phyloP scores from a whole-genome alignment of 2,329 filamentous ascomycete genomes.

The Arachnopeziza araneosa region DNA sequence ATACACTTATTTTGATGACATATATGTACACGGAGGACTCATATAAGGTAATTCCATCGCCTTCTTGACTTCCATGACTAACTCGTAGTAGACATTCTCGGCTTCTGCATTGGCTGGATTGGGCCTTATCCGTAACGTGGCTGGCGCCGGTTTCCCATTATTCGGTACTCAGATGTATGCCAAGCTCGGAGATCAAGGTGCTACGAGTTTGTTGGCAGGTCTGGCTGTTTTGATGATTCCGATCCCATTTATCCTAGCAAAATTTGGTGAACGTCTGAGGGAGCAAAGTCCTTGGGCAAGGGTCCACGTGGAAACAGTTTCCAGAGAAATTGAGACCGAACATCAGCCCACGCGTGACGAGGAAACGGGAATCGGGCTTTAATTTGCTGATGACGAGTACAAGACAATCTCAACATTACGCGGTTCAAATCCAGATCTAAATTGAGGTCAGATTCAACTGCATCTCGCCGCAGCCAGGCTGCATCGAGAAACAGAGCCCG shows the following conservation, averaged over 20 bases:
- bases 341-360: background rate
- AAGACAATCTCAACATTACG: background rate
- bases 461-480: background rate
- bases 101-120: conserved; percentile 39
- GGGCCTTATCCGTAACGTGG: conserved; percentile 34
- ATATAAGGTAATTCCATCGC: conserved; percentile 33
- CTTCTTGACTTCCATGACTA: background rate
- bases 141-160: conserved; percentile 36
- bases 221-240: conserved; percentile 33
- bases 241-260: conserved; percentile 28
- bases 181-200: conserved; percentile 34
- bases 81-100: conserved; percentile 21
- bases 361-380: background rate
- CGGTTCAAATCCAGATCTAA: background rate
- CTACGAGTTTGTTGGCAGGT: conserved; percentile 32
- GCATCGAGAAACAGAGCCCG: background rate
- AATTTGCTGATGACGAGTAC: no score
- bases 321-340: background rate
- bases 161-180: conserved; percentile 34
- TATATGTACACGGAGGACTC: conserved; percentile 44
- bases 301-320: conserved; percentile 7
- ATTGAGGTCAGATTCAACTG: background rate
- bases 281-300: conserved; percentile 24
- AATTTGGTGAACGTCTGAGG: conserved; percentile 22
- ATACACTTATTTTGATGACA: conserved; percentile 44